Evolutionary conservation across 345 rosid genomes (phyloP), one percentile per base, ranked within the genome.

Genomic region (Aquilaria sinensis): DNA sequence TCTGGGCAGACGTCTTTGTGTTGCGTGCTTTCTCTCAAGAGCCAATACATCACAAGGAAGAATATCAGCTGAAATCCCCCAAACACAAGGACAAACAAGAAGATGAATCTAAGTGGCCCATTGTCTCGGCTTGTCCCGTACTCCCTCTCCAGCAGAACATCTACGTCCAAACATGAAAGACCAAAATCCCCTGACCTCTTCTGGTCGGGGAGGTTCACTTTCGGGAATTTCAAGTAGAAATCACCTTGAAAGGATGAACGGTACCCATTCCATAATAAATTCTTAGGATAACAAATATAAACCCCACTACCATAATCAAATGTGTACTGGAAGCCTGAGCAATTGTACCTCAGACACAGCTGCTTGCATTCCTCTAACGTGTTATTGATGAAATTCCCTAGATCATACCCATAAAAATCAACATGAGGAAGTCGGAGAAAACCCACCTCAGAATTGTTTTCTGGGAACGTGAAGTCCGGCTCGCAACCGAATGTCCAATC

Each of bases 281-380:
- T 51, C 50, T 79, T 72, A 0, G 66, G 47, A 53, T 16, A 80
- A 55, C 84, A 76, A 1, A 57, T 0, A 43, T 50, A 37, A 13
- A 2, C 8, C 3, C n/a, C 47, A 3, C 12, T 2, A 12, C 2
- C 10, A 14, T 7, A 0, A 23, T 10, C 2, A 49, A 13, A 9
- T 10, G 29, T 50, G 46, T 48, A 57, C 46, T 63, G 63, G 50
- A 75, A 72, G 12, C 73, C 83, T 47, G 58, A 58, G 73, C 81
- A 74, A 32, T 23, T 34, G 61, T 74, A 62, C 4, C 14, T 50
- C 12, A 50, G n/a, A 15, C 53, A 50, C 5, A 7, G 11, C 0
- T 50, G 5, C n/a, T 50, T 4, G n/a, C 53, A 50, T 9, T 12
- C 5, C 14, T 50, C 5, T 3, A 50, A 50, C n/a, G 53, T 6